Conservation (phyloP, 352 stramenopile species). For the Phytophthora agathidicida region DNA sequence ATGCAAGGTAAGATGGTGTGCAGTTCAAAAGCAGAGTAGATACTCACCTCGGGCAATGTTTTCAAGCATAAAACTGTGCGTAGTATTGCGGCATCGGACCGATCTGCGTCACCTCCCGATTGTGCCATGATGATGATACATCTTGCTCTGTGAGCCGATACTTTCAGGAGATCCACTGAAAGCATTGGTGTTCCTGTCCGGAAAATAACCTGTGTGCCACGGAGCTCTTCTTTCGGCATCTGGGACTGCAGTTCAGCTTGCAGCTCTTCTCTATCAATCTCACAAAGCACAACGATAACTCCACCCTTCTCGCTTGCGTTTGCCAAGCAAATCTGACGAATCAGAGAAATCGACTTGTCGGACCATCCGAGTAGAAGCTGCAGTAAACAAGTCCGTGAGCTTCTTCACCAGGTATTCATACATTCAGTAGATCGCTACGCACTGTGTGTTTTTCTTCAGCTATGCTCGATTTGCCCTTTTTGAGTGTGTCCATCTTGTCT, state of each 20-base stretch:
- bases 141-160: conserved; percentile 72
- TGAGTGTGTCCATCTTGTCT: conserved; percentile 88
- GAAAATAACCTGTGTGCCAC: conserved; percentile 82
- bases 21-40: no score
- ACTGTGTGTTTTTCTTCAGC: conserved; percentile 84
- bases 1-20: no score
- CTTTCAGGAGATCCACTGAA: conserved; percentile 82
- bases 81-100: conserved; percentile 79
- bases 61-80: conserved; percentile 85
- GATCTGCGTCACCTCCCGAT: conserved; percentile 74
- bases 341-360: conserved; percentile 86
- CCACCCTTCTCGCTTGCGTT: conserved; percentile 89
- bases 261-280: conserved; percentile 80
- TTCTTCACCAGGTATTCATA: no score
- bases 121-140: conserved; percentile 87
- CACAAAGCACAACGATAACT: conserved; percentile 78
- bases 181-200: conserved; percentile 80
- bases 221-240: conserved; percentile 61
- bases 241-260: conserved; percentile 72
- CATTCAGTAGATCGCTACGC: conserved; percentile 1
- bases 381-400: not conserved
- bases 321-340: conserved; percentile 85
- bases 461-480: conserved; percentile 87
- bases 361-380: conserved; percentile 89
- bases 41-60: conserved; percentile 57